These are phyloP conservation scores for Alternaria ventricosa DNA, from an alignment of 2,329 filamentous ascomycete species.

Conservation along the genomic window DNA sequence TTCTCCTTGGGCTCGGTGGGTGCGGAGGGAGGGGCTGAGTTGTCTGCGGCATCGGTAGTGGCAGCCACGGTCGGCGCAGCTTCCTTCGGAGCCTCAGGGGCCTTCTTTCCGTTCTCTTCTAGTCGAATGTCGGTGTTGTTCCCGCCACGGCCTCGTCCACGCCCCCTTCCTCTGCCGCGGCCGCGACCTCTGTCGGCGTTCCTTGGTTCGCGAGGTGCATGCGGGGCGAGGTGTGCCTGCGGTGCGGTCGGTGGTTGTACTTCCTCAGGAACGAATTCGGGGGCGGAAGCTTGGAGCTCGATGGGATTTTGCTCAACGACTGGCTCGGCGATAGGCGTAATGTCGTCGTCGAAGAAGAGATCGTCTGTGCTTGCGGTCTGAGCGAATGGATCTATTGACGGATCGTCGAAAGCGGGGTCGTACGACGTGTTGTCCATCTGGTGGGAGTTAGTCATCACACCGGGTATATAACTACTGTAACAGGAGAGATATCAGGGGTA, in stretches of 20 bases:
- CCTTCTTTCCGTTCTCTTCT: constrained; percentile 21
- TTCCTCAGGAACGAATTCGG: constrained; percentile 29
- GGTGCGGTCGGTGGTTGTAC: constrained; percentile 23
- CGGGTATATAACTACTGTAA: constrained; percentile 5
- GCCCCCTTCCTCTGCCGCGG: constrained; percentile 32
- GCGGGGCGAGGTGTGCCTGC: constrained; percentile 28
- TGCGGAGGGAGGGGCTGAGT: constrained; percentile 20
- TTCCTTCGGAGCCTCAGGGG: constrained; percentile 24
- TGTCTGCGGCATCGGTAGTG: constrained; percentile 13
- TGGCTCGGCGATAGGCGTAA: constrained; percentile 55
- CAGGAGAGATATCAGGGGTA: neutral
- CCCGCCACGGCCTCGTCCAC: constrained; percentile 30
- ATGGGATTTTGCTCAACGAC: constrained; percentile 44
- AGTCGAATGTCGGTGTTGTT: constrained; percentile 20
- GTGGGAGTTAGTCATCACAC: constrained; percentile 2
- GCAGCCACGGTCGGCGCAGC: constrained; percentile 26
- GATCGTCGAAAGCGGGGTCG: constrained; percentile 37
- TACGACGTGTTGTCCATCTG: constrained; percentile 30
- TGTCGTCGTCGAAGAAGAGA: constrained; percentile 60
- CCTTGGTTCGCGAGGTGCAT: constrained; percentile 35
- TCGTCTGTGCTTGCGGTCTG: constrained; percentile 59
- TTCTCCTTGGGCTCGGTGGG: constrained; percentile 33
- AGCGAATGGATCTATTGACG: constrained; percentile 54
- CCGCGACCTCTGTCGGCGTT: constrained; percentile 38
- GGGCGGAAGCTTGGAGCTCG: constrained; percentile 24